Percentiles rank a stretch among this genome's conserved stretches.
Evolutionary conservation across 192 early-diverging fungal genomes (phyloP).

Genomic region (Coemansia sp.): DNA sequence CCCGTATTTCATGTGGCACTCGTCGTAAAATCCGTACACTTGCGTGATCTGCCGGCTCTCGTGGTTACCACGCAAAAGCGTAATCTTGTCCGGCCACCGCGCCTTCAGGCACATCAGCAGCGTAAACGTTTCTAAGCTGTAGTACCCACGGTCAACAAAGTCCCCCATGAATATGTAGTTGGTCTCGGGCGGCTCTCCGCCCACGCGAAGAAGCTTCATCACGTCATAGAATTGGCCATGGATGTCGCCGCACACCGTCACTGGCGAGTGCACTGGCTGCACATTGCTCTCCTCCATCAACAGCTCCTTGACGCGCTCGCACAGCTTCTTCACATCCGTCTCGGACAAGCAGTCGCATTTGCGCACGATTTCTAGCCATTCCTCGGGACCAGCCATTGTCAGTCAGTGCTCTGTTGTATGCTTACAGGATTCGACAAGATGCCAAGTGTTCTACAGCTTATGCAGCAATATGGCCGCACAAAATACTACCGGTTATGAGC

Average conservation of each 20-base stretch:
- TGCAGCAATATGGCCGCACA: too few species aligned
- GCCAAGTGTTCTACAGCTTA: too few species aligned
- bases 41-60: slow-evolving; percentile 96
- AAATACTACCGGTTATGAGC: too few species aligned
- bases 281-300: slow-evolving; percentile 99
- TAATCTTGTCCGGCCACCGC: slow-evolving; percentile 95
- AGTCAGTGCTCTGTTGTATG: too few species aligned
- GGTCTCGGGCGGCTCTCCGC: slow-evolving; percentile 88
- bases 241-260: slow-evolving; percentile 97
- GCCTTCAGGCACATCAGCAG: slow-evolving; percentile 90
- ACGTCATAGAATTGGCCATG: slow-evolving; percentile 98
- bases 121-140: slow-evolving; percentile 94
- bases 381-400: slow-evolving; percentile 78
- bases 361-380: slow-evolving; percentile 90
- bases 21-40: slow-evolving; percentile 94
- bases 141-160: slow-evolving; percentile 98
- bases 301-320: slow-evolving; percentile 96
- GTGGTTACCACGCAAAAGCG: slow-evolving; percentile 92
- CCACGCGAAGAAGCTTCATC: slow-evolving; percentile 91
- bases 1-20: slow-evolving; percentile 88
- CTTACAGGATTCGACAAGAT: too few species aligned
- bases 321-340: slow-evolving; percentile 93
- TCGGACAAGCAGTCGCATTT: slow-evolving; percentile 93
- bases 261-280: slow-evolving; percentile 91
- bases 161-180: slow-evolving; percentile 99